Conservation (phyloP, 1,284 basidiomycete species). For the Rhodotorula sp. region DNA sequence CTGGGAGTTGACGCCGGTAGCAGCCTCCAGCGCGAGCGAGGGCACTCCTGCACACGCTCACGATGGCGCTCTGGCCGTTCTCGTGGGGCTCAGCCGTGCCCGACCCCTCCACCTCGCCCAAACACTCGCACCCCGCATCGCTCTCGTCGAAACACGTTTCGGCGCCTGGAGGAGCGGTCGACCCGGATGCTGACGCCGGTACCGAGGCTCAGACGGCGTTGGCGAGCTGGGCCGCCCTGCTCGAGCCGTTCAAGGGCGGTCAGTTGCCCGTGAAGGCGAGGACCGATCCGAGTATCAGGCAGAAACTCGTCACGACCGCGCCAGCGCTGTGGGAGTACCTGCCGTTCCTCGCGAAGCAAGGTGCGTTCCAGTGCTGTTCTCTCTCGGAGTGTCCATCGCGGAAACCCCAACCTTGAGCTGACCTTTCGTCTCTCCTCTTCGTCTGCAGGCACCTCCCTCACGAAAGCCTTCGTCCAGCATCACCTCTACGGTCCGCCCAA, state of each 20-base stretch:
- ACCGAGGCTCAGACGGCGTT: slow-evolving; percentile 11
- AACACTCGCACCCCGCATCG: no score
- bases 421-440: background rate
- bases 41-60: no score
- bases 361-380: slow-evolving; percentile 26
- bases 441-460: slow-evolving; percentile 64
- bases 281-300: slow-evolving; percentile 30
- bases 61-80: no score
- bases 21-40: no score
- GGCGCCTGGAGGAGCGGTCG: slow-evolving; percentile 10
- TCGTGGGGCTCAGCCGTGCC: no score
- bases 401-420: slow-evolving; percentile 20
- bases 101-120: no score
- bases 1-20: no score
- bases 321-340: slow-evolving; percentile 41
- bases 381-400: slow-evolving; percentile 1
- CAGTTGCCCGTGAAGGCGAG: slow-evolving; percentile 29
- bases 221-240: slow-evolving; percentile 27
- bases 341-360: slow-evolving; percentile 42
- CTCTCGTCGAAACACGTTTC: background rate
- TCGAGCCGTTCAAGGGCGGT: slow-evolving; percentile 30
- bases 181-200: background rate
- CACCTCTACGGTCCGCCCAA: slow-evolving; percentile 75
- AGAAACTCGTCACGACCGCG: slow-evolving; percentile 28
- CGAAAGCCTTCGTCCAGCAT: slow-evolving; percentile 66